A percentile compares a stretch with the other conserved stretches of the same genome.
Conservation (phyloP, 257 asterid species). For the Agastache rugosa region DNA sequence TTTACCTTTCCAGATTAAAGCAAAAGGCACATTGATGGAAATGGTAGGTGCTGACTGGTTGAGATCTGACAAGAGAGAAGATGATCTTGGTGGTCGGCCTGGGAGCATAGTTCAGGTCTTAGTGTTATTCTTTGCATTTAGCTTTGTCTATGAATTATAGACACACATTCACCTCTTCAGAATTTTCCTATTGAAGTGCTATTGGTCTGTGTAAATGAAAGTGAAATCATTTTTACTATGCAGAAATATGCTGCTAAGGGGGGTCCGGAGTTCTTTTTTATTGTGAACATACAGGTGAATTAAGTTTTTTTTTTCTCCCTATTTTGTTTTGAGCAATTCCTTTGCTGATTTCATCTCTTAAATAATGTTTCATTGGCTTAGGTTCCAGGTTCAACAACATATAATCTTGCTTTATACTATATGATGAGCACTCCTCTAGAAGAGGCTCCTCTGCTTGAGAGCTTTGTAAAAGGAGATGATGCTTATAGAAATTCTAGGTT, state of each 20-base stretch:
- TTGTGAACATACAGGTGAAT: slow-evolving; percentile 89
- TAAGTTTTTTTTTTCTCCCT: neutral
- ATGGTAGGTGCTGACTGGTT: slow-evolving; percentile 99
- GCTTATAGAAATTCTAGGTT: slow-evolving; percentile 94
- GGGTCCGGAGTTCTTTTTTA: slow-evolving; percentile 92
- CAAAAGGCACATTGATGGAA: slow-evolving; percentile 92
- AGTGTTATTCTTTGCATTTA: slow-evolving; percentile 13
- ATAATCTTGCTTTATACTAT: slow-evolving; percentile 84
- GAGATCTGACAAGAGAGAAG: slow-evolving; percentile 96
- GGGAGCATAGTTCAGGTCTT: slow-evolving; percentile 94
- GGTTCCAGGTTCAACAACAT: slow-evolving; percentile 96
- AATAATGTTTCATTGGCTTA: slow-evolving; percentile 40
- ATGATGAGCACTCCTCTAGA: slow-evolving; percentile 90
- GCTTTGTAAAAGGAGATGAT: slow-evolving; percentile 93
- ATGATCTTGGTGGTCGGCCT: slow-evolving; percentile 91
- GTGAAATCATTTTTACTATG: slow-evolving; percentile 27
- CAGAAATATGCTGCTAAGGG: slow-evolving; percentile 95
- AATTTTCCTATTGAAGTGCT: slow-evolving; percentile 21
- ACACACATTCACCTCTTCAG: slow-evolving; percentile 2
- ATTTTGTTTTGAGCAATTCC: slow-evolving; percentile 14
- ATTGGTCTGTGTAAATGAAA: slow-evolving; percentile 37
- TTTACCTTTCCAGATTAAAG: slow-evolving; percentile 66
- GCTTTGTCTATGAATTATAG: slow-evolving; percentile 8
- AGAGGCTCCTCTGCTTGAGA: slow-evolving; percentile 88
- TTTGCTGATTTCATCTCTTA: slow-evolving; percentile 4